Percentiles rank a stretch among this genome's conserved stretches.
Evolutionary conservation across 768 basidiomycete species (phyloP).

Genomic region (Mycena floridula): DNA sequence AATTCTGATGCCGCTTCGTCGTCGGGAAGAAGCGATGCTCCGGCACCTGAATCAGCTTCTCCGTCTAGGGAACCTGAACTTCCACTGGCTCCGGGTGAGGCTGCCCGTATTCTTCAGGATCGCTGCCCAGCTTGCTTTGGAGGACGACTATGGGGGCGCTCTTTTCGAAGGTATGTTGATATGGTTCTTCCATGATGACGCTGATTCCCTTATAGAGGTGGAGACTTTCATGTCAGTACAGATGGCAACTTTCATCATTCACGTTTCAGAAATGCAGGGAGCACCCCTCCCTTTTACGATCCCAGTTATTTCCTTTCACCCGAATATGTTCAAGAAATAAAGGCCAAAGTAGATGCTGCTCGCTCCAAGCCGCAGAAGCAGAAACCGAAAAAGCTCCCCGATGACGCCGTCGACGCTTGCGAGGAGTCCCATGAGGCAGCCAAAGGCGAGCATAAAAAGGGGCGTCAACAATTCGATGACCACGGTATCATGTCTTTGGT

Average conservation of each 20-base stretch:
- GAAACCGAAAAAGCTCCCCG: constrained; percentile 16
- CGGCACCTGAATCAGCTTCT: no score
- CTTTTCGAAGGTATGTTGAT: background rate
- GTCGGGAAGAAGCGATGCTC: no score
- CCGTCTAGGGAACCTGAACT: no score
- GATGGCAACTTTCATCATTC: no score
- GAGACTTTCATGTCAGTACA: no score
- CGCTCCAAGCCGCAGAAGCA: constrained; percentile 10
- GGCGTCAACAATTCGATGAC: constrained; percentile 18
- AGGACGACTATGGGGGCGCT: background rate
- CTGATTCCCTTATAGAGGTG: no score
- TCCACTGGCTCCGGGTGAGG: background rate
- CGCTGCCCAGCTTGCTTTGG: background rate
- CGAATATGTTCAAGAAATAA: constrained; percentile 23
- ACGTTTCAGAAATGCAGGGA: constrained; percentile 21
- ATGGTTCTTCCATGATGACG: constrained; percentile 12
- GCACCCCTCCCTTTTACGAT: constrained; percentile 25
- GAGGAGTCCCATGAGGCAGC: constrained; percentile 25
- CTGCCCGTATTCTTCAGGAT: background rate
- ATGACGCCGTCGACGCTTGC: constrained; percentile 29
- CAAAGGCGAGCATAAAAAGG: background rate
- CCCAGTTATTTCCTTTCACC: constrained; percentile 27
- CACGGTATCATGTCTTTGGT: constrained; percentile 31
- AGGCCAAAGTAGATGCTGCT: constrained; percentile 16
- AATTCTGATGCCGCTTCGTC: no score